Percentiles rank a stretch among this genome's conserved stretches.
These are phyloP conservation scores for Begonia loranthoides DNA, from an alignment of 306 rosid genomes.

Conservation along the genomic window DNA sequence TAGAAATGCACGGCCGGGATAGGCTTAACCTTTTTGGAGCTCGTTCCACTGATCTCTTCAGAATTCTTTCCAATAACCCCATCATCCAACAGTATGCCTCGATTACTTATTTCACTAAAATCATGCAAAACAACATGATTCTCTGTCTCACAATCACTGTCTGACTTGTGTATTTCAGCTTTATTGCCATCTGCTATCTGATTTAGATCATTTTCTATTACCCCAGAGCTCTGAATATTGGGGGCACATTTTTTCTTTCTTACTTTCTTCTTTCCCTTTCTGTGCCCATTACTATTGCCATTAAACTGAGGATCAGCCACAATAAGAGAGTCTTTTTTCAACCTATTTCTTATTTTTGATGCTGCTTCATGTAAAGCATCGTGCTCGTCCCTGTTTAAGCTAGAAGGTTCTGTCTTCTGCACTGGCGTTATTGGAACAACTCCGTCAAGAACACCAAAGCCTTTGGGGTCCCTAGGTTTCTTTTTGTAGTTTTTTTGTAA, in stretches of 20 bases:
- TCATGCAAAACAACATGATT: conserved; percentile 25
- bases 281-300: conserved; percentile 19
- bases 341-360: conserved; percentile 42
- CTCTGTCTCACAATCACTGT: conserved; percentile 19
- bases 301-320: conserved; percentile 31
- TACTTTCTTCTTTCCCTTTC: conserved; percentile 47
- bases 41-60: conserved; percentile 14
- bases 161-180: conserved; percentile 24
- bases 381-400: conserved; percentile 69
- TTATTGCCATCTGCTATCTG: conserved; percentile 23
- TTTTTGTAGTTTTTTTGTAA: conserved; percentile 48
- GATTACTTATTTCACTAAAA: conserved; percentile 17
- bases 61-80: conserved; percentile 35
- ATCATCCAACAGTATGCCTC: conserved; percentile 26
- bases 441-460: conserved; percentile 95
- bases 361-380: conserved; percentile 81
- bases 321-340: conserved; percentile 26
- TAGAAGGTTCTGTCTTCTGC: conserved; percentile 50
- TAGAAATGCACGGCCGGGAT: conserved; percentile 65
- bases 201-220: conserved; percentile 15
- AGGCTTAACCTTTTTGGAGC: conserved; percentile 29
- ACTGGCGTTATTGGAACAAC: conserved; percentile 50
- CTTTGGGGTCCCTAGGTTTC: conserved; percentile 78
- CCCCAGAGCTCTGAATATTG: conserved; percentile 20
- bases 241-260: conserved; percentile 30